Evolutionary conservation across 2,329 filamentous ascomycete species (phyloP).

Genomic region (Huntiella savannae): DNA sequence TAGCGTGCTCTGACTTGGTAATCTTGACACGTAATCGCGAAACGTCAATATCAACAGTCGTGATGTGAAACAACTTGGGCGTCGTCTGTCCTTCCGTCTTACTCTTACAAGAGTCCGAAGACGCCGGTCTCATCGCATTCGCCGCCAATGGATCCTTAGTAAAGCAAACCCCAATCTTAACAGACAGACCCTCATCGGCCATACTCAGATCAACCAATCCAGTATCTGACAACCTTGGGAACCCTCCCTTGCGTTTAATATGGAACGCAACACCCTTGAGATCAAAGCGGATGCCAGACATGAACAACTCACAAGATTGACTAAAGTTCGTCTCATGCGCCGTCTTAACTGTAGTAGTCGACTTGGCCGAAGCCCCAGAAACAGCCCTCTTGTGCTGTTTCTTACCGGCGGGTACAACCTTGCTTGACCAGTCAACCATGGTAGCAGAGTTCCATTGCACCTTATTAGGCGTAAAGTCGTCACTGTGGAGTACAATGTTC

Average conservation of each 20-base stretch:
- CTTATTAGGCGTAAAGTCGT: slow-evolving; percentile 90
- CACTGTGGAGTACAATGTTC: slow-evolving; percentile 85
- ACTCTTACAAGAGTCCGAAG: not conserved
- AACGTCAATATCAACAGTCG: slow-evolving; percentile 70
- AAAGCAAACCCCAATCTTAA: slow-evolving; percentile 26
- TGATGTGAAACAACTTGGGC: slow-evolving; percentile 72
- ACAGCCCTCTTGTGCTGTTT: slow-evolving; percentile 50
- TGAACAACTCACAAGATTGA: slow-evolving; percentile 33
- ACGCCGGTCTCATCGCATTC: not conserved
- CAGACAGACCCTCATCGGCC: slow-evolving; percentile 64
- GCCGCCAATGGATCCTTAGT: slow-evolving; percentile 45
- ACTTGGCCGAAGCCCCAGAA: not conserved
- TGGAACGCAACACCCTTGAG: slow-evolving; percentile 83
- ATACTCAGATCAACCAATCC: slow-evolving; percentile 80
- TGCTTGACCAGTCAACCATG: slow-evolving; percentile 87
- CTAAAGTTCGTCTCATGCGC: not conserved
- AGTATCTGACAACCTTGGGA: slow-evolving; percentile 70
- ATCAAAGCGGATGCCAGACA: slow-evolving; percentile 84
- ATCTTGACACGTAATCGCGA: slow-evolving; percentile 73
- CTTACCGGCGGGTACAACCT: slow-evolving; percentile 61
- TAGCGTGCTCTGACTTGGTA: slow-evolving; percentile 87
- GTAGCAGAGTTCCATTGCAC: slow-evolving; percentile 80
- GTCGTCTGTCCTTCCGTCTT: not conserved
- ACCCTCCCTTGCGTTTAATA: slow-evolving; percentile 84
- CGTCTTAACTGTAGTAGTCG: not conserved